phyloP scores from a whole-genome alignment of 2,329 filamentous ascomycete genomes.

The Fusarium sp. region DNA sequence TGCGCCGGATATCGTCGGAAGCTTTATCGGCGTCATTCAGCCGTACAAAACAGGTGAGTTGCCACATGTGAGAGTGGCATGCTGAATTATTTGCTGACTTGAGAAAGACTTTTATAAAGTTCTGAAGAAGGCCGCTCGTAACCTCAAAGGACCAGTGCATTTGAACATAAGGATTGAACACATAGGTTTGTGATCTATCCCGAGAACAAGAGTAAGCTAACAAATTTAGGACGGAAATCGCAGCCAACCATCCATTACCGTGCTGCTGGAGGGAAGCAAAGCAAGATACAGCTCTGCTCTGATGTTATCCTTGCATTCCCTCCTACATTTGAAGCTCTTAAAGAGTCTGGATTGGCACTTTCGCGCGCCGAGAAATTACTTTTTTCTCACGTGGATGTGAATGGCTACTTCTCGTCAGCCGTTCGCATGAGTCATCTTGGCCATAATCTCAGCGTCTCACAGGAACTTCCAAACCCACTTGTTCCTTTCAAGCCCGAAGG shows the following conservation, averaged over 20 bases:
- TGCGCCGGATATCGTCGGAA: background rate
- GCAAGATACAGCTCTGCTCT: background rate
- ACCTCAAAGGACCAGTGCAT: background rate
- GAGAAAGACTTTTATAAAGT: background rate
- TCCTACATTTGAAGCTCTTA: background rate
- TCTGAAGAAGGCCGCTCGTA: background rate
- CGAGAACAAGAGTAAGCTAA: too few species aligned
- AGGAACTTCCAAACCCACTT: background rate
- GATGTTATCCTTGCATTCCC: background rate
- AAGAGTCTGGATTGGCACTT: background rate
- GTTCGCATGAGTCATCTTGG: background rate
- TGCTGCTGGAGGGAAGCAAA: background rate
- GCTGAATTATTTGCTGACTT: too few species aligned
- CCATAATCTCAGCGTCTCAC: background rate
- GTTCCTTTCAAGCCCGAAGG: background rate
- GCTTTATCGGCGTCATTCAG: background rate
- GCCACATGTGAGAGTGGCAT: too few species aligned
- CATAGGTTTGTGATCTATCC: too few species aligned
- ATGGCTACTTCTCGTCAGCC: conserved; percentile 1
- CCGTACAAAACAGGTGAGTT: background rate
- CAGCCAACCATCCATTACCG: background rate
- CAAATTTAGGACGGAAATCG: too few species aligned
- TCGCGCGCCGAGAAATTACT: background rate
- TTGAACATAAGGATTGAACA: too few species aligned
- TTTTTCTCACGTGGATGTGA: background rate